Evolutionary conservation across 2,329 filamentous ascomycete genomes (phyloP).

Genomic region (Helotiales sp.): DNA sequence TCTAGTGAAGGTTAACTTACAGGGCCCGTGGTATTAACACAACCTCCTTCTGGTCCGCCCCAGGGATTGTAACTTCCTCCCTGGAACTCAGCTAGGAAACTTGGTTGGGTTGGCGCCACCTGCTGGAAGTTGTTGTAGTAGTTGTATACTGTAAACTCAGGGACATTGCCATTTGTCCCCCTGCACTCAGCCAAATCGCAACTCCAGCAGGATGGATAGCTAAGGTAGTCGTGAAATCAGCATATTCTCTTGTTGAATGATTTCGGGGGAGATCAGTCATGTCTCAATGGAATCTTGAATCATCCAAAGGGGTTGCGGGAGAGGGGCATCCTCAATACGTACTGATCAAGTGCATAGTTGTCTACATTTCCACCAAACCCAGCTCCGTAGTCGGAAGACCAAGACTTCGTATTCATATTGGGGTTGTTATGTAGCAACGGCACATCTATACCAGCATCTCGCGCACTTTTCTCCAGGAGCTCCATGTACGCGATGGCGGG

Average conservation of each 20-base stretch:
- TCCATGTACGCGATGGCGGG: slow-evolving; percentile 61
- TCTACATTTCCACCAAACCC: slow-evolving; percentile 61
- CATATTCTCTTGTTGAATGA: too few relatives aligned
- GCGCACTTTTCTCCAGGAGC: slow-evolving; percentile 56
- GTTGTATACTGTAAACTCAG: slow-evolving; percentile 52
- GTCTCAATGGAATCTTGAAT: too few relatives aligned
- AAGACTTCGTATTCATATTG: slow-evolving; percentile 61
- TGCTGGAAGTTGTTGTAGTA: slow-evolving; percentile 43
- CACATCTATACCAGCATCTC: slow-evolving; percentile 62
- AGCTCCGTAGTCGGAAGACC: slow-evolving; percentile 64
- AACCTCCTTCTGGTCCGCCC: slow-evolving; percentile 56
- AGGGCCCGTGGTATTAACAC: slow-evolving; percentile 56
- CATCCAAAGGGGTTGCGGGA: too few relatives aligned
- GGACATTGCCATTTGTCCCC: slow-evolving; percentile 61
- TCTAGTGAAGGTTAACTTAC: too few relatives aligned
- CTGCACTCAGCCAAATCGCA: slow-evolving; percentile 66
- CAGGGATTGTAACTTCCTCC: slow-evolving; percentile 65
- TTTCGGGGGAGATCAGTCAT: too few relatives aligned
- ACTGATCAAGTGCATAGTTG: slow-evolving; percentile 57
- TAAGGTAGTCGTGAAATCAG: too few relatives aligned
- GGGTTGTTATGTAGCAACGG: slow-evolving; percentile 64
- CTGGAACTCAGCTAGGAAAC: slow-evolving; percentile 64
- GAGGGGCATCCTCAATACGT: too few relatives aligned
- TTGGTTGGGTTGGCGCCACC: slow-evolving; percentile 40
- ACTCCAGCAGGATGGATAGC: slow-evolving; percentile 65